Evolutionary conservation across 2,329 filamentous ascomycete genomes (phyloP).

Genomic region (Emmonsiellopsis sp.): DNA sequence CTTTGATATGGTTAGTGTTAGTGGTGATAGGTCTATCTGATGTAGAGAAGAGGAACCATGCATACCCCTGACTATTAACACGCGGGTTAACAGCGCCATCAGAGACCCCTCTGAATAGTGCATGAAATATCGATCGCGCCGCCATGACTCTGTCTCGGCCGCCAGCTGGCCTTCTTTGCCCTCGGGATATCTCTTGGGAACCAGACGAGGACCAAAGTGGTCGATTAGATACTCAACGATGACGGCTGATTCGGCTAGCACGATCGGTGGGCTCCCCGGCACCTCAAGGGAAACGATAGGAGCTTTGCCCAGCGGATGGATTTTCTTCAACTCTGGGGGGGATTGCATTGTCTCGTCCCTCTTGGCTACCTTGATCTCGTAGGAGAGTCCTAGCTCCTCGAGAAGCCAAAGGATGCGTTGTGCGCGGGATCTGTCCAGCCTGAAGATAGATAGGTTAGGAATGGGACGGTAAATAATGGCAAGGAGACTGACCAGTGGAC

Average conservation of each 20-base stretch:
- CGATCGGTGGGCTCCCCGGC: conserved; percentile 40
- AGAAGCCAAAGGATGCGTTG: conserved; percentile 80
- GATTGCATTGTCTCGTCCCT: conserved; percentile 57
- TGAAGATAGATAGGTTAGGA: conserved; percentile 25
- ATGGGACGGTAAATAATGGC: neutral
- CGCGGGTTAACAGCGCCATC: conserved; percentile 60
- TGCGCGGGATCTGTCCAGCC: conserved; percentile 74
- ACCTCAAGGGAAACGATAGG: conserved; percentile 61
- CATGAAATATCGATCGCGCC: conserved; percentile 59
- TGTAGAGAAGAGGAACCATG: conserved; percentile 2
- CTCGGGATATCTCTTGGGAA: conserved; percentile 43
- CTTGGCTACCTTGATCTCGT: conserved; percentile 72
- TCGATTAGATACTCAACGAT: conserved; percentile 78
- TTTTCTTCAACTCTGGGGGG: conserved; percentile 61
- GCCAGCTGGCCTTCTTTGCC: conserved; percentile 47
- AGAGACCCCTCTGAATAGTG: conserved; percentile 80
- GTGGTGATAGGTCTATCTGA: neutral
- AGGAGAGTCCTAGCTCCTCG: conserved; percentile 69
- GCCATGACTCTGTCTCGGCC: conserved; percentile 51
- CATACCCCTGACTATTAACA: conserved; percentile 51
- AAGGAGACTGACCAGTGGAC: conserved; percentile 49
- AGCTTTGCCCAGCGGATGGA: conserved; percentile 82
- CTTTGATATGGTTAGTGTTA: conserved; percentile 14
- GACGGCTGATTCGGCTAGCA: conserved; percentile 72
- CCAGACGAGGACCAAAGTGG: conserved; percentile 45